phyloP scores from a whole-genome alignment of 2,329 filamentous ascomycete genomes.

The Leptodontidium sp. region DNA sequence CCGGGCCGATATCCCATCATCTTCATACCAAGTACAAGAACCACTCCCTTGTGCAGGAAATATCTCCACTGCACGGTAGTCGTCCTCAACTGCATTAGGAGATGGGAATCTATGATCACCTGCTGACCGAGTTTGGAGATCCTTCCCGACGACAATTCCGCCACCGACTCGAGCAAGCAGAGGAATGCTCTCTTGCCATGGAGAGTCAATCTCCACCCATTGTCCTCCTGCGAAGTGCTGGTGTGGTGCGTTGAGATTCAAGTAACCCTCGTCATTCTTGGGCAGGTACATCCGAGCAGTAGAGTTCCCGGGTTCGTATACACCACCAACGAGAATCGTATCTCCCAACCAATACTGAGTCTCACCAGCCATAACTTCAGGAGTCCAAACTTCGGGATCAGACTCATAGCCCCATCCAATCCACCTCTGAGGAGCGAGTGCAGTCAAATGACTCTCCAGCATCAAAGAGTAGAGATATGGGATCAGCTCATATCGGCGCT shows the following conservation, averaged over 20 bases:
- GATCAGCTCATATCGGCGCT: slow-evolving; percentile 74
- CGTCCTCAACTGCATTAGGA: slow-evolving; percentile 53
- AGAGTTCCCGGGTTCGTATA: slow-evolving; percentile 66
- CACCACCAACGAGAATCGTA: slow-evolving; percentile 69
- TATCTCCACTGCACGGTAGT: slow-evolving; percentile 64
- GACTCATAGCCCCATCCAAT: slow-evolving; percentile 76
- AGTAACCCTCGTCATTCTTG: slow-evolving; percentile 61
- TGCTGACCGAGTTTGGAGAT: slow-evolving; percentile 58
- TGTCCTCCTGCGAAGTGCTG: slow-evolving; percentile 62
- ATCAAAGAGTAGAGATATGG: slow-evolving; percentile 75
- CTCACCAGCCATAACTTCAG: slow-evolving; percentile 67
- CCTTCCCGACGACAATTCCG: slow-evolving; percentile 60
- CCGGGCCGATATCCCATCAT: slow-evolving; percentile 59
- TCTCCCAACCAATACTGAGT: slow-evolving; percentile 79
- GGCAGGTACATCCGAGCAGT: slow-evolving; percentile 70
- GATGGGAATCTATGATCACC: slow-evolving; percentile 58
- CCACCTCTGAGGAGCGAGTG: slow-evolving; percentile 74
- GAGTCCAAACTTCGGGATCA: slow-evolving; percentile 72
- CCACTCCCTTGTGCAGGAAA: slow-evolving; percentile 57
- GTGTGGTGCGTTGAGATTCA: slow-evolving; percentile 69
- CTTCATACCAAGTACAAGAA: slow-evolving; percentile 61
- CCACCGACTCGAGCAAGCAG: slow-evolving; percentile 63
- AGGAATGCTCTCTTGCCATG: slow-evolving; percentile 63
- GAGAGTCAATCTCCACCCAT: slow-evolving; percentile 59
- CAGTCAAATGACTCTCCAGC: slow-evolving; percentile 67